Evolutionary conservation across 1,284 basidiomycete genomes (phyloP).

Genomic region (Singerocomus rubriflavus): DNA sequence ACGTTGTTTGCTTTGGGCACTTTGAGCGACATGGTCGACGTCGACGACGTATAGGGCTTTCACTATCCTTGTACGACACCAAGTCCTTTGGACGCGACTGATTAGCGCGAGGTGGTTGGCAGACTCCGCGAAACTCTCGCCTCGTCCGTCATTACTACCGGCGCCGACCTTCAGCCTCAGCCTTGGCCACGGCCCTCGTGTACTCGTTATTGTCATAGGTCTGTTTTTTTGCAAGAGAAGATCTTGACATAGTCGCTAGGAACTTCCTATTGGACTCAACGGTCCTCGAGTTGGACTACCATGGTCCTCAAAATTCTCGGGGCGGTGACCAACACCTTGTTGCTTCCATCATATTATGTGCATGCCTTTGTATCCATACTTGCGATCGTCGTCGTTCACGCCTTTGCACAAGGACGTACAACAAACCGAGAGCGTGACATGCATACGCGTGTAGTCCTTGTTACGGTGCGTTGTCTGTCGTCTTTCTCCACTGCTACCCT

Average conservation of each 20-base stretch:
- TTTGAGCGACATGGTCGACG: slow-evolving; percentile 78
- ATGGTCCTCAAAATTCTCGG: slow-evolving; percentile 34
- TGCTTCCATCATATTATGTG: slow-evolving; percentile 40
- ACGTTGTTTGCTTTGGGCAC: slow-evolving; percentile 89
- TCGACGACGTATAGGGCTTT: background rate
- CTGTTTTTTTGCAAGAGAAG: background rate
- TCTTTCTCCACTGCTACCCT: background rate
- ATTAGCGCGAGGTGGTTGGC: background rate
- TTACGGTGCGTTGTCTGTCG: slow-evolving; percentile 51
- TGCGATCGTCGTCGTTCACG: slow-evolving; percentile 45
- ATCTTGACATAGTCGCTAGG: background rate
- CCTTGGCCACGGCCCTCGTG: background rate
- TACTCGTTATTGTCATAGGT: background rate
- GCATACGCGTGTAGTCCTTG: slow-evolving; percentile 63
- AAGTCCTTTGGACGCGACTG: slow-evolving; percentile 1
- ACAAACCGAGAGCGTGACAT: slow-evolving; percentile 71
- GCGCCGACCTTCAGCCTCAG: background rate
- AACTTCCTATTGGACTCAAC: background rate
- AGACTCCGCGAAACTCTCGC: slow-evolving; percentile 17
- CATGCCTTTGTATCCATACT: slow-evolving; percentile 47
- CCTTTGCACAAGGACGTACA: slow-evolving; percentile 62
- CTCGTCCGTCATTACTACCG: background rate
- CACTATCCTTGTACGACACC: background rate
- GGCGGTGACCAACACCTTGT: slow-evolving; percentile 12
- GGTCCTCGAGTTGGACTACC: background rate